Percentiles rank a stretch among this genome's conserved stretches.
These are phyloP conservation scores for Geotrichum fermentans DNA, from an alignment of 1,139 yeast genomes.

Conservation along the genomic window DNA sequence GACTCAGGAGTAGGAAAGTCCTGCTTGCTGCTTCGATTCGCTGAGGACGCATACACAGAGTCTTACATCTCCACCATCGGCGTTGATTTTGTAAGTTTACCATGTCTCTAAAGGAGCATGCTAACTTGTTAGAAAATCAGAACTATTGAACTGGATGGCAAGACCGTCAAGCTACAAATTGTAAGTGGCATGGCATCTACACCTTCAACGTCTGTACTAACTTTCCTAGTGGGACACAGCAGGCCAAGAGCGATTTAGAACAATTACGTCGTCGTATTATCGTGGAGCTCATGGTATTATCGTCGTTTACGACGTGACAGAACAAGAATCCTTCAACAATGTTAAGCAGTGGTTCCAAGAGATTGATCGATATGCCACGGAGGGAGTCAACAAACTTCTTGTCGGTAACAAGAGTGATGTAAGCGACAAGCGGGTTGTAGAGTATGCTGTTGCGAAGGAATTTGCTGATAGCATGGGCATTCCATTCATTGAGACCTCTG, in stretches of 20 bases:
- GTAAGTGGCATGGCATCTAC: conserved; percentile 23
- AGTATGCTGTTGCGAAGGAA: conserved; percentile 93
- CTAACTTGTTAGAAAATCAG: conserved; percentile 57
- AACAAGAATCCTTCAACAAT: conserved; percentile 93
- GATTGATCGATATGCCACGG: conserved; percentile 96
- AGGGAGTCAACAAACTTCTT: conserved; percentile 90
- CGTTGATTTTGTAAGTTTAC: conserved; percentile 61
- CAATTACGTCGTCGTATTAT: conserved; percentile 95
- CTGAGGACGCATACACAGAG: conserved; percentile 95
- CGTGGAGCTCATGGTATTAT: conserved; percentile 98
- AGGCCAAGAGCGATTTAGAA: conserved; percentile 96
- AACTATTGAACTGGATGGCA: conserved; percentile 93
- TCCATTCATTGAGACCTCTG: conserved; percentile 95
- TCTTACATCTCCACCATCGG: conserved; percentile 97
- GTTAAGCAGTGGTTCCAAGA: conserved; percentile 99
- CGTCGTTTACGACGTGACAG: conserved; percentile 96
- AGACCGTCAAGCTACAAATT: conserved; percentile 92
- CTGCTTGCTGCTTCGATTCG: conserved; percentile 87
- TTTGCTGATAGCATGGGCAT: conserved; percentile 95
- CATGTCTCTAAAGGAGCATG: not conserved
- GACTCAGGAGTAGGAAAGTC: conserved; percentile 99
- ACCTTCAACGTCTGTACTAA: not conserved
- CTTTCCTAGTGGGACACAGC: conserved; percentile 82
- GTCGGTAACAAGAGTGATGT: conserved; percentile 97
- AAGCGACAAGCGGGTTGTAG: conserved; percentile 90